phyloP scores from a whole-genome alignment of 2,329 filamentous ascomycete genomes.

The Colletotrichum chrysophilum region DNA sequence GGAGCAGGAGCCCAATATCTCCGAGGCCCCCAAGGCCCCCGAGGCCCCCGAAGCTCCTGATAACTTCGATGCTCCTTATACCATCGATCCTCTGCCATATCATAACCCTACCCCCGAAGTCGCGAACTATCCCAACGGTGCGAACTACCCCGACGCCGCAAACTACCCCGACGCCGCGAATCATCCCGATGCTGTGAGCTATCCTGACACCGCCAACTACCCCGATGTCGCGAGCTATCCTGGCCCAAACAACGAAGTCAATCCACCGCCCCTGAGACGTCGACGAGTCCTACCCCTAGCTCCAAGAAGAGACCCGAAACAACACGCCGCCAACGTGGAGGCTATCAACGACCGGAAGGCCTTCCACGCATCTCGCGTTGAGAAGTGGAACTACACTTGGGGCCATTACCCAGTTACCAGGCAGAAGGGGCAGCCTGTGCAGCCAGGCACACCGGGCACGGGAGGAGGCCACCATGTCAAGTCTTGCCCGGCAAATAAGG shows the following conservation, averaged over 20 bases:
- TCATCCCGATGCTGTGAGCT: neutral
- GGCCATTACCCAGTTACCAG: neutral
- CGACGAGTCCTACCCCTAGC: neutral
- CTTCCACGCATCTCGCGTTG: neutral
- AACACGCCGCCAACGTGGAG: neutral
- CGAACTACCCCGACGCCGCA: no score
- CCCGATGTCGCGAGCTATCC: neutral
- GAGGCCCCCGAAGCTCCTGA: neutral
- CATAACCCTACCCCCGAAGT: neutral
- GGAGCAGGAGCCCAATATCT: neutral
- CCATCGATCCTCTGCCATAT: neutral
- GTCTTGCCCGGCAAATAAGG: neutral
- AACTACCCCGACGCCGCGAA: neutral
- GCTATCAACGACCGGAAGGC: neutral
- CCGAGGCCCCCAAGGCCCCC: neutral
- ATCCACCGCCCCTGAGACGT: neutral
- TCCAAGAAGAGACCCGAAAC: neutral
- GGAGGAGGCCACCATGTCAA: neutral
- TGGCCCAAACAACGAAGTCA: neutral
- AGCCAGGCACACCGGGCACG: neutral
- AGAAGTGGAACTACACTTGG: neutral
- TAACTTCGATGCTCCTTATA: neutral
- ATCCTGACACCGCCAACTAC: neutral
- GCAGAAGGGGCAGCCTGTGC: neutral
- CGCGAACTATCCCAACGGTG: neutral